phyloP scores from a whole-genome alignment of 768 basidiomycete genomes.

The Xerocomellus chrysenteron region DNA sequence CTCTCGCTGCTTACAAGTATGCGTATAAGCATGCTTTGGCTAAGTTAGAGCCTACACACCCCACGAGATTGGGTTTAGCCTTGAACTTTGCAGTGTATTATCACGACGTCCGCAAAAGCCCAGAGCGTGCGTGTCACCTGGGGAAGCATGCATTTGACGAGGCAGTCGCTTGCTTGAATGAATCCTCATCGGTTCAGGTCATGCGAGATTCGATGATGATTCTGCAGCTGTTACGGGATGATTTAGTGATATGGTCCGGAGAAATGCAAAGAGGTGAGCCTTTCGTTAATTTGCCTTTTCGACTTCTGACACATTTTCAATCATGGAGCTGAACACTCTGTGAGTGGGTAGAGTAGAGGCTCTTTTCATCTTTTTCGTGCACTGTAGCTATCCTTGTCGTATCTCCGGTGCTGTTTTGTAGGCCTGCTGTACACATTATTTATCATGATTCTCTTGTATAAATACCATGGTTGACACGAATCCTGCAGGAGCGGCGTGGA shows the following conservation, averaged over 20 bases:
- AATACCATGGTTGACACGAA: neutral
- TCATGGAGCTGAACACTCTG: conserved; percentile 25
- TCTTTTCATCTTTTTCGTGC: neutral
- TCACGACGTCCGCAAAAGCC: conserved; percentile 81
- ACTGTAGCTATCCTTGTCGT: neutral
- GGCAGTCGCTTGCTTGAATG: conserved; percentile 66
- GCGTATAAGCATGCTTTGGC: conserved; percentile 81
- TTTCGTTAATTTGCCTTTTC: conserved; percentile 1
- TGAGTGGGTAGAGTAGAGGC: conserved; percentile 10
- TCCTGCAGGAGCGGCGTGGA: neutral
- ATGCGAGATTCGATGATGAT: conserved; percentile 80
- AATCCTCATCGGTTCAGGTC: conserved; percentile 41
- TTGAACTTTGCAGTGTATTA: conserved; percentile 95
- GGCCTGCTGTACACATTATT: conserved; percentile 11
- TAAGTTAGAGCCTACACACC: conserved; percentile 76
- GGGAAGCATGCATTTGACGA: conserved; percentile 94
- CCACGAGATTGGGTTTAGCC: conserved; percentile 83
- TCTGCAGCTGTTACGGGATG: conserved; percentile 78
- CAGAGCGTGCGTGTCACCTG: conserved; percentile 83
- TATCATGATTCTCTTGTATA: conserved; percentile 4
- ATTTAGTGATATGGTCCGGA: conserved; percentile 81
- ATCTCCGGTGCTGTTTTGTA: neutral
- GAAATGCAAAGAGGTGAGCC: conserved; percentile 56
- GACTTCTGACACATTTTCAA: conserved; percentile 11
- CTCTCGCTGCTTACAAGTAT: conserved; percentile 80